These are phyloP conservation scores for Fusarium brachygibbosum DNA, from an alignment of 2,329 filamentous ascomycete genomes.

Conservation along the genomic window DNA sequence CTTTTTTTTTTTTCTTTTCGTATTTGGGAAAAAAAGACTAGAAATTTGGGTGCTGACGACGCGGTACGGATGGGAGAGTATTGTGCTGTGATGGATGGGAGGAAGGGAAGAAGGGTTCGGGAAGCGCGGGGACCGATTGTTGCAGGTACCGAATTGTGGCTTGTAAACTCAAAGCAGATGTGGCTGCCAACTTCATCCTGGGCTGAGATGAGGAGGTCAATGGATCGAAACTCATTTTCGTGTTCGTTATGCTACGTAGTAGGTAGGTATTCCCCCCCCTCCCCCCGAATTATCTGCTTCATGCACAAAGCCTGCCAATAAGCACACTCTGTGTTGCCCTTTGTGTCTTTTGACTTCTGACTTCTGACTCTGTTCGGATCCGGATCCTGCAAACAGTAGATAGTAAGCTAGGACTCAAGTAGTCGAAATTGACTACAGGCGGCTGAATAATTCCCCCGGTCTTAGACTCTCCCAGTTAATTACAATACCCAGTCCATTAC, in stretches of 20 bases:
- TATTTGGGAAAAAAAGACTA: not conserved
- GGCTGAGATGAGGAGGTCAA: not conserved
- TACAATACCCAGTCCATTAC: not conserved
- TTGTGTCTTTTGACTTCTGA: not conserved
- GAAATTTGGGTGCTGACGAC: constrained; percentile 11
- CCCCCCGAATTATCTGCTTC: not conserved
- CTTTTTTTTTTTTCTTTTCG: not conserved
- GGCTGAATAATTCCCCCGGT: constrained; percentile 22
- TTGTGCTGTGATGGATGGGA: constrained; percentile 1
- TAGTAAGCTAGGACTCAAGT: not conserved
- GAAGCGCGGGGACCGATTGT: constrained; percentile 33
- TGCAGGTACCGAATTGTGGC: constrained; percentile 14
- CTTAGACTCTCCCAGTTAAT: not conserved
- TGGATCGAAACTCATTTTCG: constrained; percentile 1
- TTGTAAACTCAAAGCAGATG: constrained; percentile 3
- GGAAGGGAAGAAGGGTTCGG: constrained; percentile 22
- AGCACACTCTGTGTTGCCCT: not conserved
- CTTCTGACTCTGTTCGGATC: not conserved
- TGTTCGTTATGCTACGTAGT: not conserved
- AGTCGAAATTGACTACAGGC: constrained; percentile 21
- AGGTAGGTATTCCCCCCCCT: too few species aligned
- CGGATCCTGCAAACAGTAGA: not conserved
- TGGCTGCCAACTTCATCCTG: constrained; percentile 3
- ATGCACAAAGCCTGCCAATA: not conserved
- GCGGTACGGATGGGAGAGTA: constrained; percentile 8